Evolutionary conservation across 2,329 filamentous ascomycete genomes (phyloP).

Genomic region (Fusarium continuum): DNA sequence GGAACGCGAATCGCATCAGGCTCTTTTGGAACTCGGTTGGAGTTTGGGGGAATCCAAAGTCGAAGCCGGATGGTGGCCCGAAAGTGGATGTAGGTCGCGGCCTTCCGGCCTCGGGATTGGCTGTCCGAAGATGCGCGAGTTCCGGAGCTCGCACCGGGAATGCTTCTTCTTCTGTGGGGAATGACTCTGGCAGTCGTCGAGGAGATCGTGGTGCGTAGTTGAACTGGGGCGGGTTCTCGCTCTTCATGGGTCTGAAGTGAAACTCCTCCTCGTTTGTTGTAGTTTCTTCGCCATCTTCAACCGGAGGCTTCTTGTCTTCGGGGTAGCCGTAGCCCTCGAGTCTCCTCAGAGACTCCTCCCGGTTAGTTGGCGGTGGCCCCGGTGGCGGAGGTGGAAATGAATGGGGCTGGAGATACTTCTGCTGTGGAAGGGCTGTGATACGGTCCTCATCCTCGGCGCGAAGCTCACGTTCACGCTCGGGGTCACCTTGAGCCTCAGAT

Average conservation of each 20-base stretch:
- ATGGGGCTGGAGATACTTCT: conserved; percentile 69
- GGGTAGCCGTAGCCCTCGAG: conserved; percentile 61
- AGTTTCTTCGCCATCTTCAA: conserved; percentile 35
- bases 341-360: conserved; percentile 58
- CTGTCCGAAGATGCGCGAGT: conserved; percentile 65
- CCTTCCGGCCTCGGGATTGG: conserved; percentile 46
- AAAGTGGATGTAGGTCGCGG: conserved; percentile 64
- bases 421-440: conserved; percentile 81
- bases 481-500: conserved; percentile 81
- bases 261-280: conserved; percentile 54
- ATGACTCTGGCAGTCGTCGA: conserved; percentile 44
- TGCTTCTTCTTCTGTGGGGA: conserved; percentile 32
- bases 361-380: conserved; percentile 45
- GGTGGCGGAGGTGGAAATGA: conserved; percentile 45
- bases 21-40: conserved; percentile 90
- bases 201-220: conserved; percentile 64
- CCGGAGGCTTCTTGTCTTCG: conserved; percentile 52
- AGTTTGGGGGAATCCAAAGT: conserved; percentile 83
- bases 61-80: conserved; percentile 70
- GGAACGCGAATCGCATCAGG: conserved; percentile 89
- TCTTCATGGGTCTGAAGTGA: conserved; percentile 65
- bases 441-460: conserved; percentile 84
- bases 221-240: conserved; percentile 64
- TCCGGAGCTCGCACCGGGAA: conserved; percentile 58
- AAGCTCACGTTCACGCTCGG: conserved; percentile 80